phyloP scores from a whole-genome alignment of 495 filamentous ascomycete genomes.

The Parathielavia hyrcaniae region DNA sequence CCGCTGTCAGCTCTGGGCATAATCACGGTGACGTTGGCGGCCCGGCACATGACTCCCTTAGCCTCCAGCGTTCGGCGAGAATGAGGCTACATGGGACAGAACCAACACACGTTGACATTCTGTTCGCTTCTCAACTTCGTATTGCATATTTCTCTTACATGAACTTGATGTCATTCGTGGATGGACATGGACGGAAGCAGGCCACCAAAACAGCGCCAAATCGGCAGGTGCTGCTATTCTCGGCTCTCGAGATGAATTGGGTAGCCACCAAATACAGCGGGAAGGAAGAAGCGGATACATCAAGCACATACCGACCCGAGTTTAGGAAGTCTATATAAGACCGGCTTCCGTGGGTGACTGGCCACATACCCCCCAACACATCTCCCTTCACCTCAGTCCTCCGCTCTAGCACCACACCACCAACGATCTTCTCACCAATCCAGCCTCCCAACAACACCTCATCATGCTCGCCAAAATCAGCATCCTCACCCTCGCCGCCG shows the following conservation, averaged over 20 bases:
- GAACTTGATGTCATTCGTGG: background rate
- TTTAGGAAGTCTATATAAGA: background rate
- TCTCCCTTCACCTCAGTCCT: background rate
- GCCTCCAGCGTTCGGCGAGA: background rate
- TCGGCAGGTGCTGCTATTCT: background rate
- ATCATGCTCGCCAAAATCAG: conserved; percentile 9
- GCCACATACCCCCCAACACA: background rate
- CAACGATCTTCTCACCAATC: background rate
- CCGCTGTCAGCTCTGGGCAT: background rate
- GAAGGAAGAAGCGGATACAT: background rate
- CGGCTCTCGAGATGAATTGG: background rate
- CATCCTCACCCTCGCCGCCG: conserved; percentile 24
- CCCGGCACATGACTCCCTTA: conserved; percentile 3
- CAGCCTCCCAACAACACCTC: background rate
- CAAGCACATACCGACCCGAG: too few species aligned
- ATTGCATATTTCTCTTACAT: conserved; percentile 8
- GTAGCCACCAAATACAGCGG: background rate
- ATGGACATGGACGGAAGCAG: background rate
- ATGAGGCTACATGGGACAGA: conserved; percentile 1
- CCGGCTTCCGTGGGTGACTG: background rate
- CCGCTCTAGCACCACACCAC: background rate
- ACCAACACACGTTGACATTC: background rate
- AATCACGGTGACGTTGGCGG: background rate
- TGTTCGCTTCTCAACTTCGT: background rate
- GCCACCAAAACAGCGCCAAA: background rate